Evolutionary conservation across 257 asterid species (phyloP), one percentile per base, ranked within the genome.

Genomic region (Nicotiana attenuata): DNA sequence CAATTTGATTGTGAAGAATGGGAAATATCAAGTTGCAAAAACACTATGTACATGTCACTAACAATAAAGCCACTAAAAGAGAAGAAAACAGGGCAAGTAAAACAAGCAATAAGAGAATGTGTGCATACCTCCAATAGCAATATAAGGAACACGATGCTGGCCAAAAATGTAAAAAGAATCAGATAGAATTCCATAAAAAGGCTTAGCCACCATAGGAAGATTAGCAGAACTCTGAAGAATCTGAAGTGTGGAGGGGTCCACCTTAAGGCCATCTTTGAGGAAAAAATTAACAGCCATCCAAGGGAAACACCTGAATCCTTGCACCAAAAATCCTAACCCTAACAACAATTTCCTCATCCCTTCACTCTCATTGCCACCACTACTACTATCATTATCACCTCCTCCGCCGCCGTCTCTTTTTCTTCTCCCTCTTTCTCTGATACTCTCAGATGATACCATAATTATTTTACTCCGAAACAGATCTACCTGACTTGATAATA

Each of bases 161-260:
- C 98, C 98, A 65, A 86, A 90, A 79, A 96, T 86, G 89, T 93
- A 94, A 87, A 83, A 77, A 4, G 98, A 96, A 89, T 96, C 99
- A 3, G 99, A 96, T 11, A 96, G 67, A 73, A 93, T 89, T 77
- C 98, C 98, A 63, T 91, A 90, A 14, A 96, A 84, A 71, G 99
- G 98, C 84, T 96, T 96, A 52, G 97, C 97, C 50, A 94, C 97
- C 99, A 96, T 94, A 1, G 99, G 99, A 78, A 96, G 81, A 88
- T 89, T 96, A 41, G 98, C 89, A 8, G 99, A 96, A 82, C 88
- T 93, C 89, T 92, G 99, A 81, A 96, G 94, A 87, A 96, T 93
- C 90, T 96, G 99, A 33, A 94, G 87, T 15, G 99, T 88, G 14
- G 98, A 89, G 6, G 98, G 94, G 33, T 94, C 97, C 85, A 96